Evolutionary conservation across 495 filamentous ascomycete species (phyloP).

Genomic region (Penicillium cosmopolitanum): DNA sequence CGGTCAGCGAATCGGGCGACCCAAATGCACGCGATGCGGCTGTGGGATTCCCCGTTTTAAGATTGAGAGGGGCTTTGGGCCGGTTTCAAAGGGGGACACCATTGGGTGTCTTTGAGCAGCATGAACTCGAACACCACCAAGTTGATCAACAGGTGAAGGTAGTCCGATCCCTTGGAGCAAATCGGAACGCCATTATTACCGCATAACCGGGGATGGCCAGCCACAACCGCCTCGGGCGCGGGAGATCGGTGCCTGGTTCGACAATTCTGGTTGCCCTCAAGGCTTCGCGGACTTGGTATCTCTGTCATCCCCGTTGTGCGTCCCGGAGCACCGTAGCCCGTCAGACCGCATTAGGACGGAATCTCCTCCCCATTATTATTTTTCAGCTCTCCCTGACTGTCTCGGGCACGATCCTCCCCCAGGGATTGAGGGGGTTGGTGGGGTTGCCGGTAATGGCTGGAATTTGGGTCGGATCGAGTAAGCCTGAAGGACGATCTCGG

Average conservation of each 20-base stretch:
- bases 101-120: neutral
- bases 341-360: neutral
- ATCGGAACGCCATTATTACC: conserved; percentile 5
- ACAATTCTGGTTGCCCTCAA: conserved; percentile 2
- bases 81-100: neutral
- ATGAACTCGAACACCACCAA: no score
- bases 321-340: conserved; percentile 7
- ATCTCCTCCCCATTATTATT: neutral
- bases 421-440: conserved; percentile 6
- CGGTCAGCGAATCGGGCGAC: conserved; percentile 5
- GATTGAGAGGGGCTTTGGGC: no score
- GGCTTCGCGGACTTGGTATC: conserved; percentile 4
- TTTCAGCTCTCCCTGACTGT: conserved; percentile 13
- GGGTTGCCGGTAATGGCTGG: conserved; percentile 9
- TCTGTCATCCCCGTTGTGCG: neutral
- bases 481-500: conserved; percentile 11
- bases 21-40: conserved; percentile 6
- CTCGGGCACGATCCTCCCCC: conserved; percentile 10
- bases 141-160: neutral
- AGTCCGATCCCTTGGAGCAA: neutral
- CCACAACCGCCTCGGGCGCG: conserved; percentile 25
- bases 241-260: conserved; percentile 28
- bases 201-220: conserved; percentile 8
- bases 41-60: conserved; percentile 2
- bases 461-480: conserved; percentile 13